Evolutionary conservation across 805 yeast species (phyloP).

Genomic region (Candida verbasci): DNA sequence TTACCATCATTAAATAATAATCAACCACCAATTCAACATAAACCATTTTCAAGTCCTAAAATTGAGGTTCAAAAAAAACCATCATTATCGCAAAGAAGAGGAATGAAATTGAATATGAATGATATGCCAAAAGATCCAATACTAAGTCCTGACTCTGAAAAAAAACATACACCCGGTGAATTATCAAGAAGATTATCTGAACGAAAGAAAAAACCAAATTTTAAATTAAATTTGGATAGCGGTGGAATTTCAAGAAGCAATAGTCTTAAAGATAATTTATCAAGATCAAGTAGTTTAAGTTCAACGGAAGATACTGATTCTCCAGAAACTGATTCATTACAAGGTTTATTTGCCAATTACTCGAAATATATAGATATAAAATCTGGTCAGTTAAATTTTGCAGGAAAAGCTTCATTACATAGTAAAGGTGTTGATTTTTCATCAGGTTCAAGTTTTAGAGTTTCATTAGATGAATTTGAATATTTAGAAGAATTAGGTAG

Average conservation of each 20-base stretch:
- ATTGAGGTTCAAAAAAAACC: slow-evolving; percentile 29
- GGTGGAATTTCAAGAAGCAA: slow-evolving; percentile 5
- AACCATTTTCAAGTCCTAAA: neutral
- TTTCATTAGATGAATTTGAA: slow-evolving; percentile 79
- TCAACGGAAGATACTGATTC: slow-evolving; percentile 1
- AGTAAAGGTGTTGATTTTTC: slow-evolving; percentile 90
- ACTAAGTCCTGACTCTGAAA: slow-evolving; percentile 10
- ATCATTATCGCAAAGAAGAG: slow-evolving; percentile 51
- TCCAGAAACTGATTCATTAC: slow-evolving; percentile 27
- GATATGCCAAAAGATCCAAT: slow-evolving; percentile 14
- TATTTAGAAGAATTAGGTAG: slow-evolving; percentile 86
- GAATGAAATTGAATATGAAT: slow-evolving; percentile 45
- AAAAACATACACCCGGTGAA: slow-evolving; percentile 20
- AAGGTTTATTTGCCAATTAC: slow-evolving; percentile 75
- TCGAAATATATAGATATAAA: slow-evolving; percentile 87
- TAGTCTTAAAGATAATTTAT: slow-evolving; percentile 6
- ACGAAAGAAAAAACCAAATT: slow-evolving; percentile 36
- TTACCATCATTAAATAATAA: too few species aligned
- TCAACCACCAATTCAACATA: slow-evolving; percentile 3
- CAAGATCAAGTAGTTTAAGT: neutral
- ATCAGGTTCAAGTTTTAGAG: slow-evolving; percentile 81
- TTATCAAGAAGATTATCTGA: slow-evolving; percentile 34
- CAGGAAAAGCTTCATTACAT: slow-evolving; percentile 89
- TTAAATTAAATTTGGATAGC: slow-evolving; percentile 28
- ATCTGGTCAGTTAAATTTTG: slow-evolving; percentile 86